Evolutionary conservation across 345 rosid genomes (phyloP).

Genomic region (Pugionium dolabratum): DNA sequence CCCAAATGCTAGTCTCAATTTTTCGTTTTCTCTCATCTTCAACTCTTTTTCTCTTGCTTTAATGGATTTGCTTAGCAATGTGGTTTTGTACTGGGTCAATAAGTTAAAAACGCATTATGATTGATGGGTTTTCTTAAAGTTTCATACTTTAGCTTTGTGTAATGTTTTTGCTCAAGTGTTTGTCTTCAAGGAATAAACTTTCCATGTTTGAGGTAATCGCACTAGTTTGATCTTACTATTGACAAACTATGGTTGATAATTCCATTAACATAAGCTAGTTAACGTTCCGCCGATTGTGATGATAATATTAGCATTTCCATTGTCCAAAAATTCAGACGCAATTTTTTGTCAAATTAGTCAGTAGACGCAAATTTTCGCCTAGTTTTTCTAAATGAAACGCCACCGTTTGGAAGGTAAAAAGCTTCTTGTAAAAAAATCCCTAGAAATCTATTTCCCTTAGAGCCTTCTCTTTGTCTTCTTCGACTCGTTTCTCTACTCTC

Average conservation of each 20-base stretch:
- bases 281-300: neutral
- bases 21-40: neutral
- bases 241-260: neutral
- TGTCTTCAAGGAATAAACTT: neutral
- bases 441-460: neutral
- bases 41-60: neutral
- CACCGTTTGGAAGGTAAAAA: neutral
- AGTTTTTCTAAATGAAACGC: neutral
- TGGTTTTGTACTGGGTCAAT: neutral
- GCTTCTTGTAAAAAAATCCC: neutral
- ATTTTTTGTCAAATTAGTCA: neutral
- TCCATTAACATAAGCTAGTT: neutral
- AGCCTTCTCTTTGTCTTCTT: neutral
- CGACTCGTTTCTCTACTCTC: neutral
- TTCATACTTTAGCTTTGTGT: slow-evolving; percentile 1
- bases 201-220: neutral
- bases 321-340: neutral
- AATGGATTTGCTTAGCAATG: neutral
- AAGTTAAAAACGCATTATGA: neutral
- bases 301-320: neutral
- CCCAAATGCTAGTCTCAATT: slow-evolving; percentile 61
- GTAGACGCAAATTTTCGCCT: neutral
- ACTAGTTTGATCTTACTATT: neutral
- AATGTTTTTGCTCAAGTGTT: neutral
- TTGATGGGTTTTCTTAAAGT: neutral